Conservation (phyloP, 192 early-diverging fungal genomes). For the Coemansia sp. region DNA sequence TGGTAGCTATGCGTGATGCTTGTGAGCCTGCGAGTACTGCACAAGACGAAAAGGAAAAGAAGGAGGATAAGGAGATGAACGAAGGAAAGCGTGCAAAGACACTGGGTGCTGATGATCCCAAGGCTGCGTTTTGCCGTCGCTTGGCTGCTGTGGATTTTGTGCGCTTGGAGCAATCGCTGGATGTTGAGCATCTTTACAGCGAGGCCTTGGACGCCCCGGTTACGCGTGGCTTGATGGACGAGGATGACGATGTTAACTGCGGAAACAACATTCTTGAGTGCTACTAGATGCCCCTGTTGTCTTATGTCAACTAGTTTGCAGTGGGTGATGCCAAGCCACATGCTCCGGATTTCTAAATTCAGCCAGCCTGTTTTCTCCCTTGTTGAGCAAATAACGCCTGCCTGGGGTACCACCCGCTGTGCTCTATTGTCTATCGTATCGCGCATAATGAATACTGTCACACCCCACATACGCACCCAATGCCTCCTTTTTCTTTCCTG, state of each 20-base stretch:
- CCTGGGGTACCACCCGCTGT: too few species aligned
- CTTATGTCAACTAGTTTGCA: too few species aligned
- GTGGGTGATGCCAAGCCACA: too few species aligned
- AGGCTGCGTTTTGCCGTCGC: conserved; percentile 11
- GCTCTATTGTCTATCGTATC: too few species aligned
- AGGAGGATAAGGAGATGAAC: background rate
- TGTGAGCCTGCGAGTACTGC: too few species aligned
- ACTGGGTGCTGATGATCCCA: background rate
- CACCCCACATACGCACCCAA: background rate
- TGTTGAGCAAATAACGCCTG: too few species aligned
- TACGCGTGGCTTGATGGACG: conserved; percentile 37
- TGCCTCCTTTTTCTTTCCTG: too few species aligned
- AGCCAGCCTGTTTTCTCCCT: too few species aligned
- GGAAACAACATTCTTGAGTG: conserved; percentile 54
- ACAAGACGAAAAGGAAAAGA: too few species aligned
- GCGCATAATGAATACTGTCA: too few species aligned
- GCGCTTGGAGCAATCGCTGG: conserved; percentile 25
- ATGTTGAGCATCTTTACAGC: conserved; percentile 44
- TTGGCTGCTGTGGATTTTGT: conserved; percentile 28
- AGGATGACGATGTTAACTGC: conserved; percentile 28
- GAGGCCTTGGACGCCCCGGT: conserved; percentile 50
- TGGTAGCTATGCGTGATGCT: conserved; percentile 14
- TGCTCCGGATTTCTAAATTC: too few species aligned
- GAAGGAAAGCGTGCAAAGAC: background rate
- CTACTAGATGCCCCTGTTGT: too few species aligned